Evolutionary conservation across 164 flowering plant genomes (phyloP), one percentile per base, ranked within the genome.

Genomic region (Cinnamomum chago): DNA sequence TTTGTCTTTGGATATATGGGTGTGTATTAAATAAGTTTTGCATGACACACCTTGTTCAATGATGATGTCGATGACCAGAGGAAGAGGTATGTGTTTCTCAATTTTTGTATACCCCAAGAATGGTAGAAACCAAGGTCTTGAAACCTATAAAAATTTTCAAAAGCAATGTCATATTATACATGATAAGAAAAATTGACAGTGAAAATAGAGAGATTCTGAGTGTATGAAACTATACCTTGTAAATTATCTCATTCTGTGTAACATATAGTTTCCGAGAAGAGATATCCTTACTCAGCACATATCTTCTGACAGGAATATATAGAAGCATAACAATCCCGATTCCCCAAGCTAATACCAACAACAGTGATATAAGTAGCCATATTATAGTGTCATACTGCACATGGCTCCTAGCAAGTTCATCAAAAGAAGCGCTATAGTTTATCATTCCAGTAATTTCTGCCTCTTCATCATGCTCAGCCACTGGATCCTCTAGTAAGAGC

Each of bases 331-430:
- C 18, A 68, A 88, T 62, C 65, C 94, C 97, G 27, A 92, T 73
- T 66, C 94, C 94, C 94, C 97, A 92, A 50, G 97, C 94, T 84
- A 90, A 82, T 78, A 90, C 87, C 71, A 92, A 83, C 76, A 90
- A 72, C 65, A 88, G 64, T 2, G 97, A 90, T 78, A 90, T 89
- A 5, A 85, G 84, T 60, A 90, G 67, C 97, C 97, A 92, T 77
- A 92, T 85, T 17, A 89, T 74, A 5, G 89, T 87, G 70, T 92
- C 97, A 79, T 87, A 92, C 79, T 80, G 78, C 72, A 90, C 11
- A 68, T 60, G 64, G 72, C 76, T 81, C 14, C 65, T 68, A 10
- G 86, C 88, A 71, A 92, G 87, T 62, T 92, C 92, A 17, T 90
- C 90, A 79, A 92, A 92, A 20, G 94, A 86, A 50, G 93, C 92